Base-by-base conservation (phyloP, 2,329 filamentous ascomycete species). In the Diaporthe amygdali region DNA sequence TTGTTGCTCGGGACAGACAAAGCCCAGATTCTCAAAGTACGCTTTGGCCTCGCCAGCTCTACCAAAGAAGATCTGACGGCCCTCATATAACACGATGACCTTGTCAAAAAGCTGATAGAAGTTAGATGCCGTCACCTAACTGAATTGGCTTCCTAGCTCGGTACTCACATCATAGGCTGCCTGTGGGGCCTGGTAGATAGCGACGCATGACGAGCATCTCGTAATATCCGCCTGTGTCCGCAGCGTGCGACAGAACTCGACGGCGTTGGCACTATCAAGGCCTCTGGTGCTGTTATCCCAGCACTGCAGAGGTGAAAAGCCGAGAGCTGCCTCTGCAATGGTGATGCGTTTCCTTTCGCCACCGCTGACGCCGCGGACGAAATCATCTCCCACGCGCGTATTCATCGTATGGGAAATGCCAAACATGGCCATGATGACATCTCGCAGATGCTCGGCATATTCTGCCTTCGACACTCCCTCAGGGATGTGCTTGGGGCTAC, bases 401-500 rank as follows among this genome's bases (percentile, higher is more conserved):
- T 94, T 91, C 77, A 91, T 79, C 0, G 92, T 94, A 81, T 94
- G 92, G 15, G 88, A 87, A 74, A 94, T 93, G 73, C 92, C 92
- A 74, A 92, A 94, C 81, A 92, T 90, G 75, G 92, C 91, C 92
- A 94, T 93, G 72, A 92, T 88, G 47, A 93, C 91, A 78, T 94
- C 91, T 39, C 91, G 87, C 73, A 93, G 82, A 74, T 93, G 90
- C 74, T 87, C 84, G 30, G 90, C 86, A 72, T 89, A 93, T 10
- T 84, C 82, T 66, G 84, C 79, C 72, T 82, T 83, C 74, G 83
- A 83, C 12, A 92, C 84, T 44, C 90, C 90, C 6, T 85, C 83
- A 3, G 91, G 91, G 2, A 91, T 85, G 30, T 87, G 76, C 47
- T 88, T 87, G 2, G 92, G 91, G 63, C 91, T 88, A 68, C 92